Evolutionary conservation across 129 eudicot species (phyloP), one percentile per base, ranked within the genome.

Genomic region (Escallonia herrerae): DNA sequence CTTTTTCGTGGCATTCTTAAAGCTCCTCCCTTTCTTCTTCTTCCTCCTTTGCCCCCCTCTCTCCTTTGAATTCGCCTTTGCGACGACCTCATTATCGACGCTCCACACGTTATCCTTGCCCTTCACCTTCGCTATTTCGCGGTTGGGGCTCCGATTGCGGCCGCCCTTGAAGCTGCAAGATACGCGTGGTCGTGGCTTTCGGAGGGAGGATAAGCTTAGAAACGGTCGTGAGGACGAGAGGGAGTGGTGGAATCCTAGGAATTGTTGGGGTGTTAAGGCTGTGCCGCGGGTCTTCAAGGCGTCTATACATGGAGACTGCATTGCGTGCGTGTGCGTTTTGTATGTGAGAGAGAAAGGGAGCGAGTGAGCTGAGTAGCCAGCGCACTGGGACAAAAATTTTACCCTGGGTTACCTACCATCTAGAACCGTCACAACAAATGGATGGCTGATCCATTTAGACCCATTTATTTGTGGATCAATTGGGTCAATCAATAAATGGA

Each of bases 21-120:
- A 0, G 33, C 33, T 70, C 56, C 66, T 53, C 62, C 64, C 77
- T 42, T 69, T 80, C 15, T 64, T 86, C 65, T 73, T 75, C 74
- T 75, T 48, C 43, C 80, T 53, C 33, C 53, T 65, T 56, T n/a
- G 13, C 5, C 68, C 68, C 44, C 53, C 87, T 81, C 76, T 72
- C 48, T 66, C 86, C 56, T 75, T 67, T 15, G 64, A 72, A 15
- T 68, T 77, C 14, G 76, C 87, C 54, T 22, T 22, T 22, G 1
- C 33, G 33, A 22, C 33, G 33, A 71, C 69, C 60, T 84, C 87
- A 62, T 86, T 94, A 65, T 94, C 99, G 38, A 94, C 43, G 45
- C 99, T 94, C 99, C 99, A 94, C 58, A 94, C 99, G 48, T 93
- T 93, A 37, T 89, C 91, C 74, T 89, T 93, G 60, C 87, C 95